These are phyloP conservation scores for Colletotrichum nymphaeae DNA, from an alignment of 2,329 filamentous ascomycete species.

Conservation along the genomic window DNA sequence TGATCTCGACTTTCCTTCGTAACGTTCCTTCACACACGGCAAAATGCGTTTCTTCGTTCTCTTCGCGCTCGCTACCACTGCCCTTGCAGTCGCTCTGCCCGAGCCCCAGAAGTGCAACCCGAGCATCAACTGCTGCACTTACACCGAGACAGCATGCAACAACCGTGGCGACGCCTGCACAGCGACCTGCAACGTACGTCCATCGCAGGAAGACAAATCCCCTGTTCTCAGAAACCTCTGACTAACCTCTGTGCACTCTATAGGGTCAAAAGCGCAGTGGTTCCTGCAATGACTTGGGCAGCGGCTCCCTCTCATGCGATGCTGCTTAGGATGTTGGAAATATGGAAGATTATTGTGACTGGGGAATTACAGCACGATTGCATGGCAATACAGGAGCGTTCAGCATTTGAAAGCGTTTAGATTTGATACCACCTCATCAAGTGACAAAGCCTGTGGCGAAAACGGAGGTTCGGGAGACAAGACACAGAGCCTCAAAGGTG, in stretches of 20 bases:
- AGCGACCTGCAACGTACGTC: neutral
- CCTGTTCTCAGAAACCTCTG: neutral
- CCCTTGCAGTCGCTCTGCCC: neutral
- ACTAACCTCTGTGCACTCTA: neutral
- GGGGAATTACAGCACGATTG: neutral
- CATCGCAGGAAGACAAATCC: no score
- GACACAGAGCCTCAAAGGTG: no score
- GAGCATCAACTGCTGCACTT: slow-evolving; percentile 1
- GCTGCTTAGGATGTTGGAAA: no score
- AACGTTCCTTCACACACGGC: no score
- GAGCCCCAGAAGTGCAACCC: slow-evolving; percentile 11
- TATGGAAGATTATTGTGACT: no score
- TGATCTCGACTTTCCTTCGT: neutral
- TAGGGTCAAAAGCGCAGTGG: neutral
- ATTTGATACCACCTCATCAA: neutral
- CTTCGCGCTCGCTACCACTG: neutral
- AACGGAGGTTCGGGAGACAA: neutral
- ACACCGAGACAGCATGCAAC: slow-evolving; percentile 1
- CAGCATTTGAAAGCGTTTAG: neutral
- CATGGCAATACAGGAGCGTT: neutral
- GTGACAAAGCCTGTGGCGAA: neutral
- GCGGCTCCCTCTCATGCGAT: neutral
- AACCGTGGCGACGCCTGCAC: neutral
- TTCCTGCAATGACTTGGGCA: neutral
- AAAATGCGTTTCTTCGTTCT: neutral